Evolutionary conservation across 2,329 filamentous ascomycete species (phyloP).

Genomic region (Myriangium duriaei): DNA sequence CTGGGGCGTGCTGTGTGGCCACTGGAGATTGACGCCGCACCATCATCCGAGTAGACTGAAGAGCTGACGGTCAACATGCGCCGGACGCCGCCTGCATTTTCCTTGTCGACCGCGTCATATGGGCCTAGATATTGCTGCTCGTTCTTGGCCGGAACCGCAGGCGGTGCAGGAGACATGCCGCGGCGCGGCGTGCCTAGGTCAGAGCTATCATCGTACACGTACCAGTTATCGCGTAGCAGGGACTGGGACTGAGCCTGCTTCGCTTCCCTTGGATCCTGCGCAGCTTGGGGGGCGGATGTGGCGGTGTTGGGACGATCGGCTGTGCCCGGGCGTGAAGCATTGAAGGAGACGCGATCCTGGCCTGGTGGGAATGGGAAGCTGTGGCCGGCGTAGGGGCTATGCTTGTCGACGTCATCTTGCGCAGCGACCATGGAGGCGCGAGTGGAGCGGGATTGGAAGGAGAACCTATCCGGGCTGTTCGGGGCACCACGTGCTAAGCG

Average conservation of each 20-base stretch:
- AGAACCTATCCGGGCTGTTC: conserved; percentile 11
- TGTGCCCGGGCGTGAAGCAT: conserved; percentile 4
- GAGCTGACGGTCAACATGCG: conserved; percentile 17
- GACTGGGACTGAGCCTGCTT: conserved; percentile 21
- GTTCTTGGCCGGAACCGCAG: conserved; percentile 6
- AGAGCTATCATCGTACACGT: conserved; percentile 21
- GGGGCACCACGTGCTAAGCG: conserved; percentile 38
- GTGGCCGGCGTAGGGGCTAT: conserved; percentile 9
- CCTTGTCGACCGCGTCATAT: conserved; percentile 3
- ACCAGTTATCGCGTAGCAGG: conserved; percentile 37
- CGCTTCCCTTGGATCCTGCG: conserved; percentile 13
- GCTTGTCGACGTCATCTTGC: conserved; percentile 3
- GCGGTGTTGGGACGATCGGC: conserved; percentile 1
- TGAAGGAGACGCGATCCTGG: conserved; percentile 9
- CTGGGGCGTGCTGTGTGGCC: conserved; percentile 25
- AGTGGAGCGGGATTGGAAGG: conserved; percentile 21
- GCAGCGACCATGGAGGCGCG: conserved; percentile 21
- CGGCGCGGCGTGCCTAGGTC: conserved; percentile 18
- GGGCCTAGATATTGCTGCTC: not conserved
- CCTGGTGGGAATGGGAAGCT: conserved; percentile 11
- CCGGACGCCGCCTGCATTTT: conserved; percentile 2
- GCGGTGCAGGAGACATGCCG: conserved; percentile 11
- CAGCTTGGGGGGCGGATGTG: conserved; percentile 10
- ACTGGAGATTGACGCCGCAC: conserved; percentile 9
- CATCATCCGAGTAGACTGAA: conserved; percentile 23